Evolutionary conservation across 257 asterid species (phyloP).

Genomic region (Knoxia roxburghii): DNA sequence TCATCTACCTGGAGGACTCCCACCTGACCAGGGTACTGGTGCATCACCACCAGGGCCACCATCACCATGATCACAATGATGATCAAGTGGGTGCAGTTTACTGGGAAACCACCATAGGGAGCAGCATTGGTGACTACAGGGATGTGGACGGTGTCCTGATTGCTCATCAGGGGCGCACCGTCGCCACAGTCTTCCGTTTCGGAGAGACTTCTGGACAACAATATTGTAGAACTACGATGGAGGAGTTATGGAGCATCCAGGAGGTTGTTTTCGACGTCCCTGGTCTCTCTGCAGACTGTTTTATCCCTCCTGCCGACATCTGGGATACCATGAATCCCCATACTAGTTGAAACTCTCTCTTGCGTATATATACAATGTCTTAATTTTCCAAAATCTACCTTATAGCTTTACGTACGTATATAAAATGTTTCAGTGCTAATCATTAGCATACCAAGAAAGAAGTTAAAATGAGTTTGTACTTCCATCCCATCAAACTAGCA

Average conservation of each 20-base stretch:
- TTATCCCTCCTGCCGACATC: slow-evolving; percentile 70
- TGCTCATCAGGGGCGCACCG: slow-evolving; percentile 67
- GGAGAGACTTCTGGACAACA: slow-evolving; percentile 63
- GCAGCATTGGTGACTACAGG: slow-evolving; percentile 58
- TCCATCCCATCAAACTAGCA: too few relatives aligned
- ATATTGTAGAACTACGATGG: slow-evolving; percentile 57
- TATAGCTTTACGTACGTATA: too few relatives aligned
- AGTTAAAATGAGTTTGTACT: too few relatives aligned
- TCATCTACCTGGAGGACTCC: slow-evolving; percentile 78
- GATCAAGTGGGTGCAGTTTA: slow-evolving; percentile 28
- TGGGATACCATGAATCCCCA: slow-evolving; percentile 9
- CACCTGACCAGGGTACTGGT: slow-evolving; percentile 65
- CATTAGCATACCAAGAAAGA: too few relatives aligned
- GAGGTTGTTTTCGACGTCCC: slow-evolving; percentile 72
- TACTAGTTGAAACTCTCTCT: too few relatives aligned
- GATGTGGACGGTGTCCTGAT: slow-evolving; percentile 65
- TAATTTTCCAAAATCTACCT: too few relatives aligned
- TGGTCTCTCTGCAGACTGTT: slow-evolving; percentile 53
- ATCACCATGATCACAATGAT: background rate
- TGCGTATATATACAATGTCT: too few relatives aligned
- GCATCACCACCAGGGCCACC: slow-evolving; percentile 8
- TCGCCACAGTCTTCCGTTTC: slow-evolving; percentile 71
- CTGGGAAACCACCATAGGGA: slow-evolving; percentile 91
- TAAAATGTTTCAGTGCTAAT: too few relatives aligned
- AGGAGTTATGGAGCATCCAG: slow-evolving; percentile 57